Evolutionary conservation across 768 basidiomycete genomes (phyloP), one percentile per base, ranked within the genome.

Genomic region (Panus rudis): DNA sequence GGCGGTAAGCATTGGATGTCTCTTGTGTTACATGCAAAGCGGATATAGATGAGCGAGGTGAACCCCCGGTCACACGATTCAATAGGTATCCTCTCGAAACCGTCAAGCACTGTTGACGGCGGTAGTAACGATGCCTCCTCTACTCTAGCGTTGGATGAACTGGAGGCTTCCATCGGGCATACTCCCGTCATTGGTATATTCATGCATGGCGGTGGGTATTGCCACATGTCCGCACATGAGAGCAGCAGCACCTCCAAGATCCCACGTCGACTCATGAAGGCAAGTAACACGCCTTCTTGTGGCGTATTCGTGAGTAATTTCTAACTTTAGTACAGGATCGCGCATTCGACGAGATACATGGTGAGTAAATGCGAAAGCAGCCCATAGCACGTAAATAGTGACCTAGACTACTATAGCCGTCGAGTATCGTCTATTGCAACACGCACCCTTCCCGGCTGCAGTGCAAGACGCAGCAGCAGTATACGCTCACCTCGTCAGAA

Each of bases 191-290:
- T 76, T 26, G 73, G 73, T 2, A 63, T 76, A 13, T 76, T 71
- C 57, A 63, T 75, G 56, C 75, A 77, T 39, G 75, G 75, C 17
- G 74, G 75, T 16, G 75, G 73, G 12, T 77, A 75, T 45, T 75
- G 71, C 49, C 75, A 77, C 47, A 75, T 75, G 72, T 76, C 74
- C 19, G 75, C 72, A 0, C 73, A 75, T 42, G 75, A 77, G 52
- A 59, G 54, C 6, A 61, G 70, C 26, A 51, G 66, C 17, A 72
- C 75, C 4, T 75, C 72, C 2, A 61, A 68, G 40, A 70, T 78
- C 37, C 75, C 75, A 10, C 59, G 71, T 21, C 61, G 69, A 16
- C 49, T 76, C 5, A 64, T 73, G 32, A 62, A 69, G 58, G 75
- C 69, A 39, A 2, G 54, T 21, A n/a, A n/a, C n/a, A n/a, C n/a